Evolutionary conservation across 306 rosid genomes (phyloP), one percentile per base, ranked within the genome.

Genomic region (Rosa multiflora): DNA sequence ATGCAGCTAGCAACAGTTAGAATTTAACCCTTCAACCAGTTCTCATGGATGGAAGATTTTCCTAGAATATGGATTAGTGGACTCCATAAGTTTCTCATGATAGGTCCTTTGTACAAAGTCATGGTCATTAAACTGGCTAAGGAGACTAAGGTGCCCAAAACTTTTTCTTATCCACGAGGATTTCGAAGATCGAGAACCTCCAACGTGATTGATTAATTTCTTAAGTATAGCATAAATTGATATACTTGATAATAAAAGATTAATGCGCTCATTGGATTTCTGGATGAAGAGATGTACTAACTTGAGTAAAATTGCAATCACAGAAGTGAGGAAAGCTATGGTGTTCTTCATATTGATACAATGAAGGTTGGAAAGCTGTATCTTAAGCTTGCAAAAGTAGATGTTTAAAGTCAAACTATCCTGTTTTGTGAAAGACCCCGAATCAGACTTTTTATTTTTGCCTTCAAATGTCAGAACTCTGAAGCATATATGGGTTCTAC

Each of bases 291-390:
- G 47, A 52, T 32, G 17, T 55, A 29, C 77, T 66, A 73, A 90
- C 97, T 92, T 91, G 76, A 92, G 74, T 59, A 23, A 56, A 48
- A 91, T 79, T 10, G 99, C 97, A 73, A 92, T 92, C 18, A 88
- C 35, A 29, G 2, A 76, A 40, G 97, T 94, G 18, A 94, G 70
- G 74, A 91, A 71, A 82, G 95, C 85, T 76, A 89, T 79, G 62
- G 90, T 88, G 91, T 92, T 94, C 75, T 85, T 21, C 83, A 87
- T 32, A 32, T 62, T 56, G 97, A 88, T 49, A 91, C 81, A 71
- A 91, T 51, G 77, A 92, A 94, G 76, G 99, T 87, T 6, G 97
- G 94, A 85, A 91, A 88, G 46, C 92, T 89, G 86, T 85, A 92
- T 78, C 81, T 88, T 66, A 91, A 76, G 82, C 99, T 91, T 80